Percentiles rank a stretch among this genome's conserved stretches.
These are phyloP conservation scores for Miscanthus lutarioriparius DNA, from an alignment of 176 grass and related monocot genomes.

Conservation along the genomic window DNA sequence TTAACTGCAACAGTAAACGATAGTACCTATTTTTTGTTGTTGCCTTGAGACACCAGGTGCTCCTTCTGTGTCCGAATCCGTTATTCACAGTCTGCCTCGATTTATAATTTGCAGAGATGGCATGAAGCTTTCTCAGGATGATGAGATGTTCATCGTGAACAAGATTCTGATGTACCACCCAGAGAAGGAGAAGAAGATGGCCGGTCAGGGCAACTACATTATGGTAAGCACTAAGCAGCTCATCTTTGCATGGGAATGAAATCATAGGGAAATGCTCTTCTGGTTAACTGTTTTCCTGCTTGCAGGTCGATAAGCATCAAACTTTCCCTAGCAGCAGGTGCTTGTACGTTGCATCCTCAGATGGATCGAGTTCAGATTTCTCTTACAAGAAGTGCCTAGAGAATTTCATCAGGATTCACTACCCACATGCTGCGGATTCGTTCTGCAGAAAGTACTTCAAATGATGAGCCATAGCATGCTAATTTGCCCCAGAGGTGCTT, in stretches of 20 bases:
- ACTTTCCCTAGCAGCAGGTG: conserved; percentile 45
- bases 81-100: not conserved
- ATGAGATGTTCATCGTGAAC: conserved; percentile 37
- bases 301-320: conserved; percentile 40
- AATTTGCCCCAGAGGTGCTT: not conserved
- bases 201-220: conserved; percentile 43
- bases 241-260: conserved; percentile 1
- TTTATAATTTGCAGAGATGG: conserved; percentile 32
- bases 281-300: conserved; percentile 14
- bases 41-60: conserved; percentile 1
- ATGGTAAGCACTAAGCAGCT: conserved; percentile 37
- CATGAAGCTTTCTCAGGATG: conserved; percentile 29
- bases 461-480: conserved; percentile 17
- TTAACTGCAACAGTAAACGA: not conserved
- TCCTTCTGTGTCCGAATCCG: conserved; percentile 3
- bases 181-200: conserved; percentile 51
- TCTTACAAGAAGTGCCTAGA: conserved; percentile 63
- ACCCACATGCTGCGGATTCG: conserved; percentile 32
- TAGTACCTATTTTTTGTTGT: not conserved
- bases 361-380: conserved; percentile 36
- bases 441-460: conserved; percentile 56
- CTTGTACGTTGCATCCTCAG: conserved; percentile 41
- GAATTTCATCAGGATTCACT: conserved; percentile 45
- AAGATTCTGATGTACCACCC: conserved; percentile 53
- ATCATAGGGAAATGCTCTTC: not conserved